These are phyloP conservation scores for Trametes cingulata DNA, from an alignment of 768 basidiomycete genomes.

Conservation along the genomic window DNA sequence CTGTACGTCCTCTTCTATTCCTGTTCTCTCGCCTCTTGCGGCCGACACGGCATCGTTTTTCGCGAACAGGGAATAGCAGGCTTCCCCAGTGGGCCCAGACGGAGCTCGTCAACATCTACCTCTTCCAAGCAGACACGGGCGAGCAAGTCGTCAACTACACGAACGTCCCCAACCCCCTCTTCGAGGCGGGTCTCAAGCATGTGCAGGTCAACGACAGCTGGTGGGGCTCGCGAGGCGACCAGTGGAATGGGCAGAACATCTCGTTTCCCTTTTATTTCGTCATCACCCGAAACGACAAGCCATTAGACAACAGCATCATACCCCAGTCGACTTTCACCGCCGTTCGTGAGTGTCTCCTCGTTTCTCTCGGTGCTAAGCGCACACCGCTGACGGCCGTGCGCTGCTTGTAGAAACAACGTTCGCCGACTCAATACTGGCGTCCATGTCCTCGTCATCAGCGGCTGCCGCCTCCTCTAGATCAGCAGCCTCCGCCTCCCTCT, in stretches of 20 bases:
- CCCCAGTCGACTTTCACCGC: slow-evolving; percentile 77
- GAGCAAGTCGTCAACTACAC: slow-evolving; percentile 45
- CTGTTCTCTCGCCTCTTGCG: slow-evolving; percentile 2
- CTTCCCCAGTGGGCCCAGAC: slow-evolving; percentile 65
- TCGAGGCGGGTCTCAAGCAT: slow-evolving; percentile 54
- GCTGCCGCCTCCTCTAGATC: slow-evolving; percentile 41
- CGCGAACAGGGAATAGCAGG: slow-evolving; percentile 67
- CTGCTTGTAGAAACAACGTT: slow-evolving; percentile 65
- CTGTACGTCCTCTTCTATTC: slow-evolving; percentile 54
- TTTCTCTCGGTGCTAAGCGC: slow-evolving; percentile 1
- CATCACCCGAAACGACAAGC: slow-evolving; percentile 58
- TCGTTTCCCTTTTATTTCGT: slow-evolving; percentile 79
- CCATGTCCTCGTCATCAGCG: slow-evolving; percentile 49
- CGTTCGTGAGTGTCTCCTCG: slow-evolving; percentile 61
- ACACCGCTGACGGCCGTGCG: not conserved
- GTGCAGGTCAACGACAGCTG: slow-evolving; percentile 63
- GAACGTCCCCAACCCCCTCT: slow-evolving; percentile 46
- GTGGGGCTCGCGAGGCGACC: slow-evolving; percentile 59
- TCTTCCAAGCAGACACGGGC: slow-evolving; percentile 72
- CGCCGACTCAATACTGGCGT: slow-evolving; percentile 63
- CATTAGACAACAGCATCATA: slow-evolving; percentile 57
- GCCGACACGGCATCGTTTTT: slow-evolving; percentile 18
- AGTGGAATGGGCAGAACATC: slow-evolving; percentile 49
- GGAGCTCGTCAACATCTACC: slow-evolving; percentile 71
- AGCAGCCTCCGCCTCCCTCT: slow-evolving; percentile 42